Conservation (phyloP, 179 eudicot species). For the Amaranthus tricolor region DNA sequence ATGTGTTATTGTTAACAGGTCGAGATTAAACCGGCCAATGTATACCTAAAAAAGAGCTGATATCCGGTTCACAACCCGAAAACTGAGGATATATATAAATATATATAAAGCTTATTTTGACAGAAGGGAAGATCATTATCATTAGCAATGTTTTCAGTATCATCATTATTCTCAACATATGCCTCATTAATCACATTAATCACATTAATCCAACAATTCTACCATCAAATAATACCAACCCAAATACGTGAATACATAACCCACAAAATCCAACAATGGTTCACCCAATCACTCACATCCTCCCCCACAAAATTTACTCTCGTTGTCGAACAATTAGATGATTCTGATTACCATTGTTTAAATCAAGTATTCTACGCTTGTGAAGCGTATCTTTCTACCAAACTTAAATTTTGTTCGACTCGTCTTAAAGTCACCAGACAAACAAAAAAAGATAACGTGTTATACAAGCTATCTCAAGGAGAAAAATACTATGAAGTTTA, state of each 20-base stretch:
- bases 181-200: conserved; percentile 52
- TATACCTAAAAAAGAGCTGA: no score
- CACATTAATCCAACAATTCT: conserved; percentile 44
- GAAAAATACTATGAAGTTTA: conserved; percentile 37
- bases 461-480: conserved; percentile 35
- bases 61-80: no score
- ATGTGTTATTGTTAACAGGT: background rate
- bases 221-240: conserved; percentile 44
- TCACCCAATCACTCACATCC: conserved; percentile 11
- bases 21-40: background rate
- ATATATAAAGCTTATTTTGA: conserved; percentile 17
- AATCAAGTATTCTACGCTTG: conserved; percentile 49
- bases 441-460: conserved; percentile 26
- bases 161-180: conserved; percentile 45
- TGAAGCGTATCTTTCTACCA: conserved; percentile 43
- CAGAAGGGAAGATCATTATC: conserved; percentile 11
- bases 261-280: conserved; percentile 22
- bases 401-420: conserved; percentile 31
- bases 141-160: conserved; percentile 32
- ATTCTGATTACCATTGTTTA: conserved; percentile 30
- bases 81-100: background rate
- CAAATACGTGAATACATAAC: conserved; percentile 34
- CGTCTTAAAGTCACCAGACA: conserved; percentile 43
- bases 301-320: conserved; percentile 33
- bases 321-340: conserved; percentile 46